Evolutionary conservation across 768 basidiomycete species (phyloP), one percentile per base, ranked within the genome.

Genomic region (Boletus pseudo-olivaceus): DNA sequence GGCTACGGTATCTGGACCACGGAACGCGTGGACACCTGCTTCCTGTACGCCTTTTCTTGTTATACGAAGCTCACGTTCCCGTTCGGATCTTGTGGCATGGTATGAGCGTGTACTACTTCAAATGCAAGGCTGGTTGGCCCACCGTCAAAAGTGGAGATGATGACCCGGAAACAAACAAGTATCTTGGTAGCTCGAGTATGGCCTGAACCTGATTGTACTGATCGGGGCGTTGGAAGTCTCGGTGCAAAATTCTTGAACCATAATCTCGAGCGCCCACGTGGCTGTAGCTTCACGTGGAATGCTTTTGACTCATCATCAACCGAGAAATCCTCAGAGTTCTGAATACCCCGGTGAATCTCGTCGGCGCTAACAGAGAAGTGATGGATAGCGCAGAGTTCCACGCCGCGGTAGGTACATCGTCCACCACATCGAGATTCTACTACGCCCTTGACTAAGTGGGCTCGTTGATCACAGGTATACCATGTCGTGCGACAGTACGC

Each of bases 351-450:
- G 40, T 37, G 32, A 48, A 30, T 43, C 27, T 20, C 34, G 14
- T 26, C n/a, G 3, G n/a, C 10, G 32, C 41, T 20, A 4, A 1
- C 15, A 12, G 38, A 20, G 15, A 48, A 51, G 38, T 30, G 19
- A 83, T 84, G 78, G 82, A 84, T 55, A 77, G 75, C 34, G 83
- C 82, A 39, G 80, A 83, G 65, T 85, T 85, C 60, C 84, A 85
- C 50, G 81, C 82, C 41, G 75, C 79, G 49, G 82, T 83, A 63
- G 40, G 78, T 57, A 63, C 20, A 26, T 19, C 34, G 7, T 14
- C 7, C 38, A 15, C 37, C 2, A 33, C 30, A 14, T 30, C 9
- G 39, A 20, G 7, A 20, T 15, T 20, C 30, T 29, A 41, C 30
- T 29, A 41, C 11, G 20, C 19, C 40, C 7, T 37, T 47, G n/a